A percentile compares a stretch with the other conserved stretches of the same genome.
Conservation (phyloP, 2,329 filamentous ascomycete species). For the Colletotrichum chlorophyti region DNA sequence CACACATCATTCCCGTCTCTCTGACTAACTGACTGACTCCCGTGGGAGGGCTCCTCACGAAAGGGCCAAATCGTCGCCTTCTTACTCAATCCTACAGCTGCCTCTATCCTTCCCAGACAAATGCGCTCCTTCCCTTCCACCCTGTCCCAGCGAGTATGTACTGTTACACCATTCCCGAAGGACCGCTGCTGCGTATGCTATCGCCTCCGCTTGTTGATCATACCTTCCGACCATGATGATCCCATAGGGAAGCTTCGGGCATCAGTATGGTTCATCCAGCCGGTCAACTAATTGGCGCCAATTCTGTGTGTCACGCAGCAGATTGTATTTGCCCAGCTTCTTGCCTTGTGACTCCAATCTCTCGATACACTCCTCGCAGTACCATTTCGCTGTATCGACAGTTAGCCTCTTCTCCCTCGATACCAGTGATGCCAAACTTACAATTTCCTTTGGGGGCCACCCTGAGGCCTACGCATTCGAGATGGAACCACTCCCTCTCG, state of each 20-base stretch:
- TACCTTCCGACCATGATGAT: too few species aligned
- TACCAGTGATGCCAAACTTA: conserved; percentile 52
- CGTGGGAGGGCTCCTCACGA: not conserved
- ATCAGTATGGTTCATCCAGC: too few species aligned
- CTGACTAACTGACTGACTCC: not conserved
- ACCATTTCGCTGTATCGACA: conserved; percentile 72
- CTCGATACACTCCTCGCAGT: conserved; percentile 80
- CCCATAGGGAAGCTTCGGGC: too few species aligned
- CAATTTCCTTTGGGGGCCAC: conserved; percentile 79
- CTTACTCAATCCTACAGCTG: not conserved
- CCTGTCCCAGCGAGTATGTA: conserved; percentile 16
- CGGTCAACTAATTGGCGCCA: conserved; percentile 13
- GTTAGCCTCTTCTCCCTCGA: conserved; percentile 2
- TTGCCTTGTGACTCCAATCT: conserved; percentile 63
- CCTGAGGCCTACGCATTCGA: conserved; percentile 81
- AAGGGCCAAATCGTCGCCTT: conserved; percentile 7
- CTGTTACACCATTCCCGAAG: conserved; percentile 20
- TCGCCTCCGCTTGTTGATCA: too few species aligned
- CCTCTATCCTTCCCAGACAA: not conserved
- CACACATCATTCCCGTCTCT: not conserved
- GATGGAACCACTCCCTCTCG: conserved; percentile 82
- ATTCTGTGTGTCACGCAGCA: conserved; percentile 13
- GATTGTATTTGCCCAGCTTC: conserved; percentile 53
- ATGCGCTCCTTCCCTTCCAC: not conserved
- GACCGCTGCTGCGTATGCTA: too few species aligned